Evolutionary conservation across 139 green algal species (phyloP), one percentile per base, ranked within the genome.

Genomic region (Picochlorum costavermella): DNA sequence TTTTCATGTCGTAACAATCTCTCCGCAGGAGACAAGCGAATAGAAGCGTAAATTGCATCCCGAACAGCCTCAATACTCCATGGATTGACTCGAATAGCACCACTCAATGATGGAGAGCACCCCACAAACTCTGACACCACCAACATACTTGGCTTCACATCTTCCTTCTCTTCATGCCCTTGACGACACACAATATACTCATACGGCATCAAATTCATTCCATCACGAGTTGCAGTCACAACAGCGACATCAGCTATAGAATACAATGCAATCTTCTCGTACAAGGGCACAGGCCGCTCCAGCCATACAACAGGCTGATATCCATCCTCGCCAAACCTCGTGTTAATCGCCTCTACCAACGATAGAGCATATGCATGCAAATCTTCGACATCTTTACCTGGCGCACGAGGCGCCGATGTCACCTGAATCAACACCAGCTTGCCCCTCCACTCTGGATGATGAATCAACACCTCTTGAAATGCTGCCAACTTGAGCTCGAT

Each of bases 41-140:
- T 71, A 26, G 73, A 72, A 31, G 72, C 60, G 78, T 95, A 94
- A 59, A 98, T 90, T 37, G 82, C 90, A 67, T 99, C 92, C 13
- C 83, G 78, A 26, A 77, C 65, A 53, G 65, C 59, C 31, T 96
- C 88, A 12, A 96, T 77, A 68, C 77, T 88, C 93, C 93, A 98
- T 45, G 93, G 93, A 81, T 98, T 98, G 43, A 98, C 88, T 9
- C 93, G 83, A 67, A 98, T 90, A 61, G 93, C 93, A 30, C 93
- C 94, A 69, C 83, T 60, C 30, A 99, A 77, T 2, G 75, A 90
- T 20, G 92, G 93, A 4, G 88, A 96, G 83, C 94, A 98, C 12
- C 94, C 94, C 49, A 97, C 92, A 80, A 99, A 99, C 85, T 99
- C 93, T 37, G 83, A 93, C 37, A 97, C 82, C 11, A 97, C 86